Evolutionary conservation across 768 basidiomycete genomes (phyloP), one percentile per base, ranked within the genome.

Genomic region (Boletus sp.): DNA sequence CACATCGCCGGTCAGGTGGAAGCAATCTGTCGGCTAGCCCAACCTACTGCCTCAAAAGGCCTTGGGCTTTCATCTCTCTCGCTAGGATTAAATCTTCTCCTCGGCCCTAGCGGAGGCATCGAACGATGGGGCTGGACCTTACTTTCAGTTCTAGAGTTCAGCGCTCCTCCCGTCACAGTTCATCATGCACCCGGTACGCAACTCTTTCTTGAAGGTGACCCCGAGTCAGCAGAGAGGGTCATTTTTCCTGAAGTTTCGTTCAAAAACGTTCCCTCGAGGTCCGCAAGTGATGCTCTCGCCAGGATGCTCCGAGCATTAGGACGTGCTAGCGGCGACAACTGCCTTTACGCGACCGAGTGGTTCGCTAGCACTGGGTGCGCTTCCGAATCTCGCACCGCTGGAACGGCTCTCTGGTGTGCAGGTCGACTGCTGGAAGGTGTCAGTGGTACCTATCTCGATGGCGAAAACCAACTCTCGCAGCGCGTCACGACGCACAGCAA

Each of bases 61-160:
- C 42, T 52, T 35, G 67, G 74, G 14, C 63, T 80, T 30, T 65
- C 75, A 2, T 64, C 79, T n/a, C 77, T 90, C 35, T 77, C 81
- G 14, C 69, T 75, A 15, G 77, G 76, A 37, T 75, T 92, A 3
- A 82, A 79, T 8, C 81, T 80, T 53, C 77, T 94, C 6, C 78
- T 96, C 1, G 94, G 94, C 4, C 88, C 93, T 1, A 80, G 76
- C 0, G 92, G 93, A 7, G 87, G 90, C 0, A 84, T 97, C 17
- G 93, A 97, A 64, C 86, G 86, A 69, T 98, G 94, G 96, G 91
- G 93, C 5, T 94, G 90, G 88, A 82, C 83, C 47, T 67, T 99
- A 5, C 78, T 98, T 30, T 82, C 83, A 0, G 90, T 89, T n/a
- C 74, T 98, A 39, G 87, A 93, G 62, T 84, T 98, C 55, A 74